Percentiles rank a stretch among this genome's conserved stretches.
Conservation (phyloP, 805 yeast genomes). For the Saturnispora halmiae region DNA sequence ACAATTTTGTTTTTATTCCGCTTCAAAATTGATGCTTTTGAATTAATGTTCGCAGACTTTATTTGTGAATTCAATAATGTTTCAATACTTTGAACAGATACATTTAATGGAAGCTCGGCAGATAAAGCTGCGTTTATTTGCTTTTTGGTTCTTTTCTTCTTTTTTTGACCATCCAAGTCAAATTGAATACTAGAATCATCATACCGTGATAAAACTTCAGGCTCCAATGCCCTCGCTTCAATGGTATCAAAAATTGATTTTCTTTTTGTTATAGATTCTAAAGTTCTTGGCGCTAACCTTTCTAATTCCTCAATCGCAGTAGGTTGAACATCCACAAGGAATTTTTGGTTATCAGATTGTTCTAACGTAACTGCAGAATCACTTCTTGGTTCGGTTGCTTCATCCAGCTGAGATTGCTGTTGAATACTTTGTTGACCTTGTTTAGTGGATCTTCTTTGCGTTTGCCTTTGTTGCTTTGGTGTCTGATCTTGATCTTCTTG, state of each 20-base stretch:
- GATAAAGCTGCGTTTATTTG: conserved; percentile 10
- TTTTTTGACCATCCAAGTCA: conserved; percentile 11
- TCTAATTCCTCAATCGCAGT: conserved; percentile 3
- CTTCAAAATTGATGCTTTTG: conserved; percentile 20
- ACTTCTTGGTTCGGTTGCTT: too few relatives aligned
- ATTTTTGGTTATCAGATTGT: background rate
- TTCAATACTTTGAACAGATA: conserved; percentile 17
- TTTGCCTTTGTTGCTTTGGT: background rate
- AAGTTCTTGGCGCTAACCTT: background rate
- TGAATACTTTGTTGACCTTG: background rate
- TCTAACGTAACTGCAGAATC: too few relatives aligned
- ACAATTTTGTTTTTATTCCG: conserved; percentile 22
- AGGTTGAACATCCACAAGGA: background rate
- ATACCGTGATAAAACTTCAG: background rate
- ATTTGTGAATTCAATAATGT: conserved; percentile 20
- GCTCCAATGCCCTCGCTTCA: conserved; percentile 12
- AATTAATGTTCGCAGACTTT: conserved; percentile 19
- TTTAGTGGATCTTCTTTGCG: background rate
- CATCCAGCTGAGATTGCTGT: background rate
- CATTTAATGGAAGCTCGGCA: conserved; percentile 17
- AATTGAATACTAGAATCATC: conserved; percentile 4
- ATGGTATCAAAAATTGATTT: conserved; percentile 9
- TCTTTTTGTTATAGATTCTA: background rate
- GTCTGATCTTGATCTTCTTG: background rate
- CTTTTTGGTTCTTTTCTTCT: conserved; percentile 15